Evolutionary conservation across 2,329 filamentous ascomycete genomes (phyloP).

Genomic region (Remersonia thermophila): DNA sequence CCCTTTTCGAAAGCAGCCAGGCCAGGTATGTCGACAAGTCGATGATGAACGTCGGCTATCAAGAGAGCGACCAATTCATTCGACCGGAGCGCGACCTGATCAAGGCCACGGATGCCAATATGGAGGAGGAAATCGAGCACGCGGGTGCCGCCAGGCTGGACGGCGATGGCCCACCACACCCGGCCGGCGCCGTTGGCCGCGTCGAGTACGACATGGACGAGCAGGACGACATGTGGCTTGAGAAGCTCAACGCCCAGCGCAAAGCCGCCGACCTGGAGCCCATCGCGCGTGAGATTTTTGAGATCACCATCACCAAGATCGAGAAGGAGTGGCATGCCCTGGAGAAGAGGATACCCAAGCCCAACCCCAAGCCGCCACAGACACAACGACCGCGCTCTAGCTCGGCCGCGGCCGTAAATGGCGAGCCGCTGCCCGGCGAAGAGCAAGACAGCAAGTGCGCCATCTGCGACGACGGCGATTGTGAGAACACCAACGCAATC

Average conservation of each 20-base stretch:
- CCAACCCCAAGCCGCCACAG: constrained; percentile 90
- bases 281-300: constrained; percentile 88
- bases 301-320: constrained; percentile 97
- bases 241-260: constrained; percentile 67
- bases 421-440: constrained; percentile 75
- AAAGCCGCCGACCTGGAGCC: constrained; percentile 62
- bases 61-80: constrained; percentile 82
- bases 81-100: constrained; percentile 63
- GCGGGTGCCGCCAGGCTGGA: constrained; percentile 38
- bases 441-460: constrained; percentile 96
- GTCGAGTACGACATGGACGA: constrained; percentile 99
- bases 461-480: constrained; percentile 98
- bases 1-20: constrained; percentile 72
- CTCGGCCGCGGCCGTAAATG: constrained; percentile 89
- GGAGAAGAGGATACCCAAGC: constrained; percentile 93
- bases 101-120: constrained; percentile 46
- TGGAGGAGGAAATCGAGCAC: constrained; percentile 47
- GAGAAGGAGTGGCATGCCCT: constrained; percentile 97
- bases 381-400: constrained; percentile 87
- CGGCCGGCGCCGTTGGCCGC: constrained; percentile 50
- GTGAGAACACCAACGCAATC: constrained; percentile 97
- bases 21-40: constrained; percentile 89
- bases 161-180: constrained; percentile 35
- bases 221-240: constrained; percentile 93
- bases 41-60: constrained; percentile 92